A percentile compares a stretch with the other conserved stretches of the same genome.
These are phyloP conservation scores for Begonia fuchsioides DNA, from an alignment of 306 rosid species.

Conservation along the genomic window DNA sequence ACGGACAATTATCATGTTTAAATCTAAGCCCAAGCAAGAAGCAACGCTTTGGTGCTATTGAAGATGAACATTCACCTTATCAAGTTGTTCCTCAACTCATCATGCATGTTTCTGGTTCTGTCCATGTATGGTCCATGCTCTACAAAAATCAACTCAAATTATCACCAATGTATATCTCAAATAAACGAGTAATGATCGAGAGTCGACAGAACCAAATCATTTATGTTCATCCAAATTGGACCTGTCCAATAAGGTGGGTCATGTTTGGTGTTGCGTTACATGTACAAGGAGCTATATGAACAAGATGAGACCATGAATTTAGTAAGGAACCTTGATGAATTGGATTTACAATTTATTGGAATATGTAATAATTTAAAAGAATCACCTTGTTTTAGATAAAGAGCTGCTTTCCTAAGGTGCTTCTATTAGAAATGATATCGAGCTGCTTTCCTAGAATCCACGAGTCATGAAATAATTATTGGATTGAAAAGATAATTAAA, in stretches of 20 bases:
- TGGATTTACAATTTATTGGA: too few species aligned
- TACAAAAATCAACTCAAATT: slow-evolving; percentile 24
- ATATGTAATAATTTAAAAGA: neutral
- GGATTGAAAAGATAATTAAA: neutral
- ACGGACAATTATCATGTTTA: neutral
- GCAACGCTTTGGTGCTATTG: too few species aligned
- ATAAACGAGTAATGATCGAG: slow-evolving; percentile 75
- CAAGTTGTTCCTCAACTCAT: slow-evolving; percentile 59
- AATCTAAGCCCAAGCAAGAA: too few species aligned
- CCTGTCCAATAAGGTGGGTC: slow-evolving; percentile 99
- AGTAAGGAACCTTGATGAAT: neutral
- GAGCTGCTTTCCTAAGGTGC: slow-evolving; percentile 78
- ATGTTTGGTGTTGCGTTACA: slow-evolving; percentile 83
- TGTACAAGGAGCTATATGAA: slow-evolving; percentile 53
- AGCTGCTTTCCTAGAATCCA: slow-evolving; percentile 88
- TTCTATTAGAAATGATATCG: slow-evolving; percentile 59
- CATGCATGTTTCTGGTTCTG: slow-evolving; percentile 48
- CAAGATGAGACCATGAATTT: slow-evolving; percentile 3
- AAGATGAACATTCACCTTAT: slow-evolving; percentile 31
- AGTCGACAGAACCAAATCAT: slow-evolving; percentile 51
- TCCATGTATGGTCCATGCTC: slow-evolving; percentile 67
- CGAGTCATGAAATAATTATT: slow-evolving; percentile 38
- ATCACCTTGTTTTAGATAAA: slow-evolving; percentile 75
- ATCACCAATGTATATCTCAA: too few species aligned
- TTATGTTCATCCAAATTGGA: slow-evolving; percentile 35